Evolutionary conservation across 345 rosid genomes (phyloP), one percentile per base, ranked within the genome.

Genomic region (Sisymbrium irio): DNA sequence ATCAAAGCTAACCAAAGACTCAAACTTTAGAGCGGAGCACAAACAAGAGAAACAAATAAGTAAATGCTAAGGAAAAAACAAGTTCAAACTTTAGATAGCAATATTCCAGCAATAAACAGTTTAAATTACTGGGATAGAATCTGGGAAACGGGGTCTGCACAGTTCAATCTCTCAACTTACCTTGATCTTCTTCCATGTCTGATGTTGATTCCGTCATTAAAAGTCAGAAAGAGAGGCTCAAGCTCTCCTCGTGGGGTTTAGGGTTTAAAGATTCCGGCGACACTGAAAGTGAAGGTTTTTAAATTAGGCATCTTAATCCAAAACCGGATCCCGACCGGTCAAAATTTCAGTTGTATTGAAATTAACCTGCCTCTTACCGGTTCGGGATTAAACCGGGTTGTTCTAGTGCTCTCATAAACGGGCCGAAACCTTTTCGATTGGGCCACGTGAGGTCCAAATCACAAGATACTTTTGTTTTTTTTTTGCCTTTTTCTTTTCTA

Each of bases 191-290:
- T 8, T 75, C 73, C 36, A 32, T 25, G 37, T 59, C 55, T 28
- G 62, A 49, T 37, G 18, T 41, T 20, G 56, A 60, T 60, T 60
- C 59, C 50, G 22, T 70, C 63, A 60, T 40, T 20, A 51, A 20
- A 59, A 44, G n/a, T 39, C 67, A 11, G 10, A 30, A 22, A 22
- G 4, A 56, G 35, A 22, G 39, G 28, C 36, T 46, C 15, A 22
- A 22, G n/a, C 17, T 49, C 75, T 60, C 30, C 18, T 35, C 30
- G 20, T 27, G 37, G 71, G 77, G 71, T 73, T 73, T 54, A 65
- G 72, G 72, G 36, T 65, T 73, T 45, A 12, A 36, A 40, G 58
- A 70, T 15, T 4, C 50, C 66, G 59, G 49, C 62, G 69, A 60
- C 50, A 30, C 2, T 25, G 56, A 30, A 32, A 55, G 60, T 30